Base-by-base conservation (phyloP, 345 rosid genomes). In the Geranium rotundifolium region DNA sequence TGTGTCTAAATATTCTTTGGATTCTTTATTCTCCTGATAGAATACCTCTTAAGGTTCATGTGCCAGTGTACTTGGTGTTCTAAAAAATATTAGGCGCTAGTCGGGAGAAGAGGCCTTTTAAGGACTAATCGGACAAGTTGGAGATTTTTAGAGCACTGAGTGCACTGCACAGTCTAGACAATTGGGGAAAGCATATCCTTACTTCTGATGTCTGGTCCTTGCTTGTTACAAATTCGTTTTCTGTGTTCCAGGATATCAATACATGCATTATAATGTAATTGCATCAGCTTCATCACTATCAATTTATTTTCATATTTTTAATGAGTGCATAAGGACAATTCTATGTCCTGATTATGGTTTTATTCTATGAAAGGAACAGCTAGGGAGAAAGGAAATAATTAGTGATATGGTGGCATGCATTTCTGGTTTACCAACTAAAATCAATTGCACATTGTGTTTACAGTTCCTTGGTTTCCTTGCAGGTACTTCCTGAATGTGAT, bases 401-500 rank as follows among this genome's bases (percentile, higher is more conserved):
- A 34, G 41, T 34, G 41, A 34, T 34, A 34, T 34, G 41, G 41
- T 34, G 41, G 41, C 10, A 34, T 34, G 41, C 41, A 8, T 8
- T 34, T 34, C 41, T 4, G 3, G 41, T 34, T 34, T 34, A 34
- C 41, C 41, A 34, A 4, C 41, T 34, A 34, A 34, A 34, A 46
- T 29, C 27, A 4, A 27, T 19, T 29, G 30, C 14, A 59, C 4
- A 18, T 55, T 18, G 17, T 41, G 46, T 65, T 61, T 34, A 62
- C 10, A 34, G 34, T 29, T 50, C 63, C 69, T 72, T 15, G 49
- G 27, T 39, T 55, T 54, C 37, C 67, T 0, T 66, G 61, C 77
- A 81, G 85, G 85, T 81, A 81, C 62, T 78, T 76, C 63, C 74
- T 81, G 61, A 81, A 81, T 70, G 85, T 81, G 29, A 78, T 81